Conservation (phyloP, 345 rosid species). For the Draba incana region DNA sequence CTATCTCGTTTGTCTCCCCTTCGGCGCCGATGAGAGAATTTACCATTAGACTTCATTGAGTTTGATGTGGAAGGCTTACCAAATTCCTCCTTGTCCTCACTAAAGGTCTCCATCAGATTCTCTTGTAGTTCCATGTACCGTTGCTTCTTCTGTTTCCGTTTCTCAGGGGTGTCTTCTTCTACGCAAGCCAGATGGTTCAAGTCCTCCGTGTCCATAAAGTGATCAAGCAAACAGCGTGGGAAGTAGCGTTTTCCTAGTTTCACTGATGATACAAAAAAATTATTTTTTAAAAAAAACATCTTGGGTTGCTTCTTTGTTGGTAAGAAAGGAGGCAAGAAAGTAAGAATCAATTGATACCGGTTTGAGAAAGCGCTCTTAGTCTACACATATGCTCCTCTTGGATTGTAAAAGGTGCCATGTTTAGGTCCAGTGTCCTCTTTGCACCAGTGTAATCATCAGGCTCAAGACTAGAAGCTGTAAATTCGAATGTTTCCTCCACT, state of each 20-base stretch:
- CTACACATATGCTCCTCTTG: conserved; percentile 73
- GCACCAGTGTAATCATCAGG: conserved; percentile 37
- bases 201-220: conserved; percentile 73
- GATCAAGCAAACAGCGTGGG: conserved; percentile 79
- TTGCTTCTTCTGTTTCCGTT: conserved; percentile 51
- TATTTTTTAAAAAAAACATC: not conserved
- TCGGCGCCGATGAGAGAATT: conserved; percentile 30
- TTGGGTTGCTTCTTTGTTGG: not conserved
- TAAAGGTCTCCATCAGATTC: conserved; percentile 56
- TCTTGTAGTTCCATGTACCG: conserved; percentile 70
- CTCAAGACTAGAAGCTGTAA: conserved; percentile 51
- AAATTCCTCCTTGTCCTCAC: conserved; percentile 64
- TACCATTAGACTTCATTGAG: conserved; percentile 12
- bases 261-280: conserved; percentile 48
- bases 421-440: conserved; percentile 60
- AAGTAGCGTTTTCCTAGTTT: conserved; percentile 77
- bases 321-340: not conserved
- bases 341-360: conserved; percentile 53
- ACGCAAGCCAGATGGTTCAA: conserved; percentile 55
- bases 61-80: conserved; percentile 51
- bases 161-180: conserved; percentile 60
- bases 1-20: conserved; percentile 17
- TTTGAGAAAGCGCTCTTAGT: conserved; percentile 63
- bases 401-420: conserved; percentile 64
- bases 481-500: conserved; percentile 67